A percentile compares a stretch with the other conserved stretches of the same genome.
phyloP scores from a whole-genome alignment of 108 stramenopile species.

The Cyclotella atomus region DNA sequence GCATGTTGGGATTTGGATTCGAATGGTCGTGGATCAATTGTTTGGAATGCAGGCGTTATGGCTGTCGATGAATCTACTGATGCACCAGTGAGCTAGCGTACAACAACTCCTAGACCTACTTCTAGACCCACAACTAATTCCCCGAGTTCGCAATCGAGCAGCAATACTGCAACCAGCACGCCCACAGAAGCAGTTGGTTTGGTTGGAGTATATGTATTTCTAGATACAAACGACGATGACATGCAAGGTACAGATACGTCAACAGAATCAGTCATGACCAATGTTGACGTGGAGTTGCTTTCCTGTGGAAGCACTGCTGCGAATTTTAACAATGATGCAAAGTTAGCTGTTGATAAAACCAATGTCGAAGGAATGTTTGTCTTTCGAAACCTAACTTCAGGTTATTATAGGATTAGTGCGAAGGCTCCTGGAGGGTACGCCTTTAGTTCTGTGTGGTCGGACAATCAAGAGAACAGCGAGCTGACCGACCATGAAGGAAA shows the following conservation, averaged over 20 bases:
- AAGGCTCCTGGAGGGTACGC: constrained; percentile 16
- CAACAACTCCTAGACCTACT: constrained; percentile 17
- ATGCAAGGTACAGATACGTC: constrained; percentile 14
- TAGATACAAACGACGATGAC: constrained; percentile 33
- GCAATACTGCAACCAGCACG: neutral
- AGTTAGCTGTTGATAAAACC: constrained; percentile 15
- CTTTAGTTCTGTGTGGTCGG: constrained; percentile 32
- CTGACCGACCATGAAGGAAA: constrained; percentile 5
- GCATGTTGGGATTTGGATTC: constrained; percentile 29
- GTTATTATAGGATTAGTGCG: constrained; percentile 26
- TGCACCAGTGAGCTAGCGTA: neutral
- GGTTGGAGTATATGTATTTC: constrained; percentile 40
- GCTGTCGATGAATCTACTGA: neutral
- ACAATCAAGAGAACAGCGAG: neutral
- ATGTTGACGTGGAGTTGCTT: constrained; percentile 28
- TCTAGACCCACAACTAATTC: neutral
- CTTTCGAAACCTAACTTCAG: constrained; percentile 29
- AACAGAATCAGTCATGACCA: constrained; percentile 19
- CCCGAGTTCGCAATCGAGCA: constrained; percentile 12
- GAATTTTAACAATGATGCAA: constrained; percentile 6
- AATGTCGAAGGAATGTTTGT: constrained; percentile 31
- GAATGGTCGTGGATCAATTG: constrained; percentile 24
- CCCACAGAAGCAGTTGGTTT: constrained; percentile 5
- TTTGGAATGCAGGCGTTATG: constrained; percentile 47
- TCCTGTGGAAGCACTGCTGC: constrained; percentile 25